phyloP scores from a whole-genome alignment of 2,329 filamentous ascomycete species.

The Trichophyton schoenleinii region DNA sequence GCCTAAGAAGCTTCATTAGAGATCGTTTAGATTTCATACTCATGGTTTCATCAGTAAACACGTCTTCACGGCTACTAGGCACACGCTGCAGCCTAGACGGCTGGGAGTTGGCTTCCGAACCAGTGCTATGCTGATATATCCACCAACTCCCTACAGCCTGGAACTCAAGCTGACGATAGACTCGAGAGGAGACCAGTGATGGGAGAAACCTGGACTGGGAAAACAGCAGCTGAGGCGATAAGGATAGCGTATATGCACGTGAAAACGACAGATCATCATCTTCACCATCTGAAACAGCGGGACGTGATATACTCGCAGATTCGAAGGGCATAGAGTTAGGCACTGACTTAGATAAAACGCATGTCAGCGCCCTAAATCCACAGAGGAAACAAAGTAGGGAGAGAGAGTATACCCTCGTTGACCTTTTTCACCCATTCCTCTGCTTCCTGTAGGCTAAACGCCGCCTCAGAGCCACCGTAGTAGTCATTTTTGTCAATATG shows the following conservation, averaged over 20 bases:
- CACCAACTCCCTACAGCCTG: conserved; percentile 88
- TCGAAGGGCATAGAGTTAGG: conserved; percentile 27
- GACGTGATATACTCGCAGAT: conserved; percentile 24
- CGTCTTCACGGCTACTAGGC: conserved; percentile 80
- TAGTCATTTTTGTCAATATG: conserved; percentile 80
- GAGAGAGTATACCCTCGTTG: conserved; percentile 24
- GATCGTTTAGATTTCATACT: conserved; percentile 69
- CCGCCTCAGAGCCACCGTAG: conserved; percentile 78
- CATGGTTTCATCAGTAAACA: conserved; percentile 67
- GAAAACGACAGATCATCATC: conserved; percentile 34
- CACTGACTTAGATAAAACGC: conserved; percentile 21
- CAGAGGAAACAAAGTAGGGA: neutral
- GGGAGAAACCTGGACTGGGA: conserved; percentile 65
- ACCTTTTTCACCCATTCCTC: conserved; percentile 55
- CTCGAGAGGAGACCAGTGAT: conserved; percentile 74
- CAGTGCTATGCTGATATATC: conserved; percentile 41
- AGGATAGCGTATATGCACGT: conserved; percentile 66
- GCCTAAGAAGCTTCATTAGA: conserved; percentile 89
- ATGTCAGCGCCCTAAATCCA: conserved; percentile 11
- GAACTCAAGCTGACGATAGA: conserved; percentile 84
- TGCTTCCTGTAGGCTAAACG: conserved; percentile 69
- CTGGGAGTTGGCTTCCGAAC: conserved; percentile 11
- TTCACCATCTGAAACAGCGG: conserved; percentile 13
- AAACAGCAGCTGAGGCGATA: conserved; percentile 80
- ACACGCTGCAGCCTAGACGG: conserved; percentile 50